A percentile compares a stretch with the other conserved stretches of the same genome.
These are phyloP conservation scores for Pinus albicaulis DNA, from an alignment of 75 land plant genomes.

Conservation along the genomic window DNA sequence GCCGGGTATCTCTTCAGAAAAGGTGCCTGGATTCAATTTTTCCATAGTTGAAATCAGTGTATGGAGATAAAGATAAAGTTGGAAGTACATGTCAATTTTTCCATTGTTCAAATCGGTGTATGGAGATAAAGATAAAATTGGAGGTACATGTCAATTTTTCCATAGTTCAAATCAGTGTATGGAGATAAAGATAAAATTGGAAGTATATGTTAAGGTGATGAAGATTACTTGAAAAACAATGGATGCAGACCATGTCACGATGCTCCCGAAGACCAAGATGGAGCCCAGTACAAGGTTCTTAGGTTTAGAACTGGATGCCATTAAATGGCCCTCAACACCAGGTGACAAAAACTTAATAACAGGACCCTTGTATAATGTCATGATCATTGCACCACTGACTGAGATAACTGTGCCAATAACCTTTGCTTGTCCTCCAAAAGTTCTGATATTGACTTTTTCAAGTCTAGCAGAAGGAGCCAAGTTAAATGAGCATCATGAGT, in stretches of 20 bases:
- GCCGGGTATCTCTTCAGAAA: not conserved
- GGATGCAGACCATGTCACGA: not conserved
- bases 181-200: not conserved
- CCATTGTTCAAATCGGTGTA: not conserved
- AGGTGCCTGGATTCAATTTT: not conserved
- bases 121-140: too few relatives aligned
- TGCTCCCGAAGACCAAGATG: not conserved
- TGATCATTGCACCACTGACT: slow-evolving; percentile 22
- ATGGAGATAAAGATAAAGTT: not conserved
- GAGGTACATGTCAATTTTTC: not conserved
- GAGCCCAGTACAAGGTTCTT: not conserved
- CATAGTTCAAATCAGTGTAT: not conserved
- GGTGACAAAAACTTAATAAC: not conserved
- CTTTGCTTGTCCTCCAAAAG: slow-evolving; percentile 24
- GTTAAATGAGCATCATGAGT: not conserved
- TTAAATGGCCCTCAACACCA: not conserved
- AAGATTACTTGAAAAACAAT: not conserved
- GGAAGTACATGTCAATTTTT: not conserved
- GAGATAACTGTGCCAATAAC: slow-evolving; percentile 23
- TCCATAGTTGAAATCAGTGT: not conserved
- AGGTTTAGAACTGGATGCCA: not conserved
- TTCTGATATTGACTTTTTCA: slow-evolving; percentile 21
- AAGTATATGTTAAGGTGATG: not conserved
- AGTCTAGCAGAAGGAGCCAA: slow-evolving; percentile 5
- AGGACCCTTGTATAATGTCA: slow-evolving; percentile 28